A percentile compares a stretch with the other conserved stretches of the same genome.
Conservation (phyloP, 139 green algal species). For the Asterochloris erici region DNA sequence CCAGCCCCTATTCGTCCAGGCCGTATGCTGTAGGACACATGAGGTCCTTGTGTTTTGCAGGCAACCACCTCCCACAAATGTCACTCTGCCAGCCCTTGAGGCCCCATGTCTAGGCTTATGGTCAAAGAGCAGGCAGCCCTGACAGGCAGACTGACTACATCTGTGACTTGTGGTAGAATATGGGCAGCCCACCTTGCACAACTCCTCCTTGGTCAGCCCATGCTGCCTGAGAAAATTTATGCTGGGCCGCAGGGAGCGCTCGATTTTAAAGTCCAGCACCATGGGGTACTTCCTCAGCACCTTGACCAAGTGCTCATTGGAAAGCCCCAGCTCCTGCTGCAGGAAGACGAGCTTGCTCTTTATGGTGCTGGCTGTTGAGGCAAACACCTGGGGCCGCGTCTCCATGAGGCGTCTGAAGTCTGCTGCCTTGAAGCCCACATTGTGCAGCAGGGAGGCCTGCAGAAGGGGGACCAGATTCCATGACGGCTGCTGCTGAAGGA, state of each 20-base stretch:
- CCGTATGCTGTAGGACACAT: no score
- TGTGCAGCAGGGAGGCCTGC: slow-evolving; percentile 20
- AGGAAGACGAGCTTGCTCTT: slow-evolving; percentile 45
- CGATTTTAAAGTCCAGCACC: slow-evolving; percentile 46
- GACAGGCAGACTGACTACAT: background rate
- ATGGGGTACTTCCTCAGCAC: slow-evolving; percentile 51
- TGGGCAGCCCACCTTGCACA: slow-evolving; percentile 30
- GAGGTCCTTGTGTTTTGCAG: no score
- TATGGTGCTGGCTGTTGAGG: slow-evolving; percentile 36
- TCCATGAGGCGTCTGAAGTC: slow-evolving; percentile 25
- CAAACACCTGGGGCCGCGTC: slow-evolving; percentile 19
- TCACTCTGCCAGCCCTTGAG: no score
- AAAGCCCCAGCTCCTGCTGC: slow-evolving; percentile 35
- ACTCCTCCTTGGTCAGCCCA: slow-evolving; percentile 35
- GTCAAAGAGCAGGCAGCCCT: background rate
- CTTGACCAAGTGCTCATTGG: slow-evolving; percentile 40
- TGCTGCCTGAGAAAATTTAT: slow-evolving; percentile 51
- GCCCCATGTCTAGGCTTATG: no score
- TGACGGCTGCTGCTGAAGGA: no score
- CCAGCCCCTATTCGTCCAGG: no score
- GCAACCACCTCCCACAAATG: no score
- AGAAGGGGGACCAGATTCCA: background rate
- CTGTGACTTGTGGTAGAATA: no score
- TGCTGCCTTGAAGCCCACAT: slow-evolving; percentile 18
- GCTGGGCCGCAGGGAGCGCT: slow-evolving; percentile 41